phyloP scores from a whole-genome alignment of 202 grass and related monocot genomes.

The Schoenoplectus tabernaemontani region DNA sequence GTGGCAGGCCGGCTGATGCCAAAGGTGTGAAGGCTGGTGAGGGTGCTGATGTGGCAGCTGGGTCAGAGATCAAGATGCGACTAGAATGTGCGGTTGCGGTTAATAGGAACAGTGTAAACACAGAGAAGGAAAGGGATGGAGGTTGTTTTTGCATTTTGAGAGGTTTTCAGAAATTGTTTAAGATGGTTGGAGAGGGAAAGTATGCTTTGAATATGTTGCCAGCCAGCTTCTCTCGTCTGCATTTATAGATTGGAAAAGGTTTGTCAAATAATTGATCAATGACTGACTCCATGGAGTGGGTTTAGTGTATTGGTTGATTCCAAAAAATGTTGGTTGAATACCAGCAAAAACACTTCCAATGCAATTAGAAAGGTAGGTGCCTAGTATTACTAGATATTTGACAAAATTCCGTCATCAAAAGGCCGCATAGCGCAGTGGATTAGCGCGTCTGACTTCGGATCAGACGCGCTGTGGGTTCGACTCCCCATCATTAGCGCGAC shows the following conservation, averaged over 20 bases:
- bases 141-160: conserved; percentile 9
- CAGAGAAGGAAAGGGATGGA: background rate
- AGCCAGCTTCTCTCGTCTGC: too few relatives aligned
- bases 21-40: conserved; percentile 7
- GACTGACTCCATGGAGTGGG: conserved; percentile 8
- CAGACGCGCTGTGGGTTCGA: conserved; percentile 99
- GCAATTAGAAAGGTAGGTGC: too few relatives aligned
- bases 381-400: too few relatives aligned
- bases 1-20: conserved; percentile 21
- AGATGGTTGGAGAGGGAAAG: too few relatives aligned
- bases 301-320: conserved; percentile 15
- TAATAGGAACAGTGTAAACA: background rate
- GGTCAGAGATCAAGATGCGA: conserved; percentile 11
- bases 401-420: too few relatives aligned
- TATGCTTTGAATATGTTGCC: background rate
- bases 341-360: too few relatives aligned
- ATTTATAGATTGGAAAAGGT: background rate
- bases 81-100: background rate
- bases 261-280: background rate
- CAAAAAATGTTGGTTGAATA: too few relatives aligned
- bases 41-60: background rate
- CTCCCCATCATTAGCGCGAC: too few relatives aligned
- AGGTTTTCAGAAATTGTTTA: background rate
- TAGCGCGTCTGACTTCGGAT: conserved; percentile 99
- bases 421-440: conserved; percentile 99